These are phyloP conservation scores for Chloranthus sessilifolius DNA, from an alignment of 164 flowering plant species.

Conservation along the genomic window DNA sequence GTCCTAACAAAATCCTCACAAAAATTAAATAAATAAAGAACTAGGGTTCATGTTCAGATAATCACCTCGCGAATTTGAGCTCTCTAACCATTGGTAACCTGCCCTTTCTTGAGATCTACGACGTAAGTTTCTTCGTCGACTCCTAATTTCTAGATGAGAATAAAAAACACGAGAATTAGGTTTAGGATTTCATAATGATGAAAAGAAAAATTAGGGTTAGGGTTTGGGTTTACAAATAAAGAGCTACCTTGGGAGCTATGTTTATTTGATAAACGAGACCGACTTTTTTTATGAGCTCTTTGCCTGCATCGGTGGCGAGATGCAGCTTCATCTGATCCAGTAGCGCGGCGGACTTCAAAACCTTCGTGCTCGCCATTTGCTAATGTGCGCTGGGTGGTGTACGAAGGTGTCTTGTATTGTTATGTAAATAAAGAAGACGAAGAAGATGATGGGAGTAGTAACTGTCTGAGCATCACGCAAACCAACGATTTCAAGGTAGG, in stretches of 20 bases:
- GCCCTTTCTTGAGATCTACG: conserved; percentile 93
- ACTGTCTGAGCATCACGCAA: too few species aligned
- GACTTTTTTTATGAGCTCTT: conserved; percentile 56
- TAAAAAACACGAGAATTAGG: not conserved
- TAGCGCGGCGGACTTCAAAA: conserved; percentile 70
- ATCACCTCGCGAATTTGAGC: not conserved
- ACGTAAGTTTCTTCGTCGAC: conserved; percentile 60
- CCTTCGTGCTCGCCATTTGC: conserved; percentile 18
- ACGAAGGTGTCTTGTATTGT: too few species aligned
- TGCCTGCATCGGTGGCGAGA: conserved; percentile 77
- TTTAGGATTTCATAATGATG: too few species aligned
- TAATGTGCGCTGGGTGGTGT: not conserved
- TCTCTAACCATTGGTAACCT: conserved; percentile 74
- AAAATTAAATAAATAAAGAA: not conserved
- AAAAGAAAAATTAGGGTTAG: conserved; percentile 5
- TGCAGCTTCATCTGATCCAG: conserved; percentile 81
- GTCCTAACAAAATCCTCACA: conserved; percentile 35
- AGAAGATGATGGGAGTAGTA: too few species aligned
- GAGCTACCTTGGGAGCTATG: conserved; percentile 77
- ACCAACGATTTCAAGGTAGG: too few species aligned
- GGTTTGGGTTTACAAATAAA: conserved; percentile 4
- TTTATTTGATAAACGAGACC: conserved; percentile 84
- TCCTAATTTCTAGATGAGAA: conserved; percentile 64
- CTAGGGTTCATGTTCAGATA: not conserved
- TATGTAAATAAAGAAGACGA: too few species aligned